Evolutionary conservation across 2,329 filamentous ascomycete genomes (phyloP).

Genomic region (Calonectria hongkongensis): DNA sequence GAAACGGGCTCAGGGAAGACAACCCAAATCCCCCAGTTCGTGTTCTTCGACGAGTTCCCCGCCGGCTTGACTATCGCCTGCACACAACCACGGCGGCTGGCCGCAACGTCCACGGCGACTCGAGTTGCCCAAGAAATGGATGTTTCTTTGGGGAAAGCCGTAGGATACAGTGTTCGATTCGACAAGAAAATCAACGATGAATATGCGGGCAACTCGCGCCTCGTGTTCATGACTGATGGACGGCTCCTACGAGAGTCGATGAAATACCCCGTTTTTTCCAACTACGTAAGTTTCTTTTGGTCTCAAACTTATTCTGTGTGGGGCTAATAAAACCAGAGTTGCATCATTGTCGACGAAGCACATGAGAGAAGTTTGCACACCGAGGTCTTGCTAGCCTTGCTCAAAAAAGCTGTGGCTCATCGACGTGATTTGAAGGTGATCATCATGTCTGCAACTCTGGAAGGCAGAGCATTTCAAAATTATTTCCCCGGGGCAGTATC

Average conservation of each 20-base stretch:
- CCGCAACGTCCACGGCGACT: background rate
- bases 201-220: background rate
- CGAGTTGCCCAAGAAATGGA: slow-evolving; percentile 4
- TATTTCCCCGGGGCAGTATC: background rate
- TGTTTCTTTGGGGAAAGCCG: background rate
- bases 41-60: background rate
- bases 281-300: background rate
- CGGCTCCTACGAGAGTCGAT: background rate
- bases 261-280: background rate
- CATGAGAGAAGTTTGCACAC: background rate
- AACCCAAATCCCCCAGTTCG: slow-evolving; percentile 3
- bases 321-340: background rate
- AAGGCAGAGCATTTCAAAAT: background rate
- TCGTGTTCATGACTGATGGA: background rate
- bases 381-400: background rate
- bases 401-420: background rate
- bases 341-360: background rate
- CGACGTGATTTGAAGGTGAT: background rate
- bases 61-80: background rate
- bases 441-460: slow-evolving; percentile 1
- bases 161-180: background rate
- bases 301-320: too few relatives aligned
- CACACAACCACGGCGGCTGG: background rate
- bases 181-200: background rate
- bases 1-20: background rate